phyloP scores from a whole-genome alignment of 345 rosid species.

The Linum trigynum region DNA sequence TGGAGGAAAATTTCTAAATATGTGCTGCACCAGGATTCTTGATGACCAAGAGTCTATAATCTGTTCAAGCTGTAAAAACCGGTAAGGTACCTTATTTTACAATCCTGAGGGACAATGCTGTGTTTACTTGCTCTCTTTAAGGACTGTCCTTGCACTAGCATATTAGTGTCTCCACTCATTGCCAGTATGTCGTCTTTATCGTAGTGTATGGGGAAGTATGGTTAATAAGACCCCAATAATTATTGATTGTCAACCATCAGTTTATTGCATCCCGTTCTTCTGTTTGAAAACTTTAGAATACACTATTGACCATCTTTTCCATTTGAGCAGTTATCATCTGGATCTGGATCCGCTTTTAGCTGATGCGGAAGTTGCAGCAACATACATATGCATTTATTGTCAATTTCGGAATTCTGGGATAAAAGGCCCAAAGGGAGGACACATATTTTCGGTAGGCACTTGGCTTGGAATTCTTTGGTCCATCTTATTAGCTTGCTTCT shows the following conservation, averaged over 20 bases:
- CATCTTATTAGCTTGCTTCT: slow-evolving; percentile 11
- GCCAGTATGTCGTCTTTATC: not conserved
- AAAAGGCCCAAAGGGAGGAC: slow-evolving; percentile 15
- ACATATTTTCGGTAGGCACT: slow-evolving; percentile 33
- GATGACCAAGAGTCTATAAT: slow-evolving; percentile 24
- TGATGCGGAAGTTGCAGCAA: slow-evolving; percentile 16
- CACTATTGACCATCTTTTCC: not conserved
- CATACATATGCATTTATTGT: slow-evolving; percentile 41
- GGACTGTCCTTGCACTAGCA: not conserved
- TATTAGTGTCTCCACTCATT: not conserved
- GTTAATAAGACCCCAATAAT: not conserved
- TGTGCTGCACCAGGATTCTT: slow-evolving; percentile 31
- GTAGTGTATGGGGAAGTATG: slow-evolving; percentile 2
- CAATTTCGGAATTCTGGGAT: slow-evolving; percentile 21
- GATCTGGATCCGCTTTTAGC: slow-evolving; percentile 24
- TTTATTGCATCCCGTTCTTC: not conserved
- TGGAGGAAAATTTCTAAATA: slow-evolving; percentile 20
- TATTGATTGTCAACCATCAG: not conserved
- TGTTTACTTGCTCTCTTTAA: not conserved
- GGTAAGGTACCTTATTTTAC: slow-evolving; percentile 34
- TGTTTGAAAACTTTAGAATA: not conserved
- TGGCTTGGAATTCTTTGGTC: slow-evolving; percentile 1
- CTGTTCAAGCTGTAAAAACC: slow-evolving; percentile 47
- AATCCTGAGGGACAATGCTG: not conserved
- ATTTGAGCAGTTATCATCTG: slow-evolving; percentile 49